These are phyloP conservation scores for Xylariaceae sp. DNA, from an alignment of 2,329 filamentous ascomycete species.

Conservation along the genomic window DNA sequence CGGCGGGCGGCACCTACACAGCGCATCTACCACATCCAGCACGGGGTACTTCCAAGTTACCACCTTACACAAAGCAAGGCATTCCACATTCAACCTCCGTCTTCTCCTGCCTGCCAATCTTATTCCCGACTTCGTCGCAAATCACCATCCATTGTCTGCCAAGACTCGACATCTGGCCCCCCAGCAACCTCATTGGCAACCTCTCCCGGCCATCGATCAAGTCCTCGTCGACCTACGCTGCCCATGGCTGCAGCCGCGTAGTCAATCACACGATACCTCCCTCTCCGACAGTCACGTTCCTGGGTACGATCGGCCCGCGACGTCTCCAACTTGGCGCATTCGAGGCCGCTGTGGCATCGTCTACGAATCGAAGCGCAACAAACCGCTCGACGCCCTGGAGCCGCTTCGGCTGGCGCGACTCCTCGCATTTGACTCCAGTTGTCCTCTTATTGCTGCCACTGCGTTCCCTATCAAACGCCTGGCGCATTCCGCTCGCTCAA, in stretches of 20 bases:
- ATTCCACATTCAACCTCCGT: constrained; percentile 12
- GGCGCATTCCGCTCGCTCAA: constrained; percentile 26
- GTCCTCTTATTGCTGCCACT: constrained; percentile 5
- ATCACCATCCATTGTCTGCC: neutral
- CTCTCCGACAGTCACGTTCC: constrained; percentile 1
- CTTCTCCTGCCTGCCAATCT: constrained; percentile 3
- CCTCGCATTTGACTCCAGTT: constrained; percentile 16
- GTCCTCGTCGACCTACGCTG: neutral
- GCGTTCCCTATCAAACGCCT: constrained; percentile 9
- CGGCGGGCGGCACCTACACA: constrained; percentile 6
- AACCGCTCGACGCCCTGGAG: constrained; percentile 15
- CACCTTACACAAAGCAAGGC: constrained; percentile 15
- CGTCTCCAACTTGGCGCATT: constrained; percentile 10
- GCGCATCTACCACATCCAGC: constrained; percentile 7
- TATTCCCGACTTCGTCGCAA: constrained; percentile 15
- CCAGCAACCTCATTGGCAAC: constrained; percentile 1
- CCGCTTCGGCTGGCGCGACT: constrained; percentile 33
- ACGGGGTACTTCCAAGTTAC: neutral
- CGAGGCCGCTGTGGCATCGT: constrained; percentile 28
- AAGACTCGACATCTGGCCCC: neutral
- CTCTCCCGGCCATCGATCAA: constrained; percentile 9
- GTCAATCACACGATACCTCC: constrained; percentile 7
- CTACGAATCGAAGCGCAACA: constrained; percentile 27
- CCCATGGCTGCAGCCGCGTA: constrained; percentile 14
- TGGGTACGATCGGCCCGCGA: constrained; percentile 2